phyloP scores from a whole-genome alignment of 2,329 filamentous ascomycete genomes.

The Plenodomus biglobosus region DNA sequence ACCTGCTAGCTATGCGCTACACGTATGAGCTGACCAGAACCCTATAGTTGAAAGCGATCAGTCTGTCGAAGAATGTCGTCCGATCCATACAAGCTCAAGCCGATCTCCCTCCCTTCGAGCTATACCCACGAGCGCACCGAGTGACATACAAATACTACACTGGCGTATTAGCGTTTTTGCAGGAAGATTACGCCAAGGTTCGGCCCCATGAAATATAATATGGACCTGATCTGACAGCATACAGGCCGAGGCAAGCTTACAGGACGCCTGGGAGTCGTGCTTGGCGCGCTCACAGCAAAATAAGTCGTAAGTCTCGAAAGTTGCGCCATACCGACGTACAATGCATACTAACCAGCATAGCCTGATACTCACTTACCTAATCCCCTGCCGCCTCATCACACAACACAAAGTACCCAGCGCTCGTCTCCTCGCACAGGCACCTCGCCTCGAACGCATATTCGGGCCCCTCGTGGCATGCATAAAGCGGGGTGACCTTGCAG shows the following conservation, averaged over 20 bases:
- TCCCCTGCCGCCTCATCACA: constrained; percentile 89
- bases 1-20: neutral
- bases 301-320: constrained; percentile 77
- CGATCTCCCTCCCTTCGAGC: constrained; percentile 77
- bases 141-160: constrained; percentile 97
- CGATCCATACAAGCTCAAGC: constrained; percentile 74
- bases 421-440: constrained; percentile 71
- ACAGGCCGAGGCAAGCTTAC: constrained; percentile 57
- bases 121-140: constrained; percentile 85
- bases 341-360: constrained; percentile 52
- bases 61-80: constrained; percentile 86
- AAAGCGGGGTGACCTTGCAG: constrained; percentile 75
- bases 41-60: constrained; percentile 72
- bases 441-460: constrained; percentile 75
- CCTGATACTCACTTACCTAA: constrained; percentile 89
- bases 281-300: constrained; percentile 72
- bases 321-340: too few relatives aligned
- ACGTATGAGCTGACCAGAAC: constrained; percentile 6
- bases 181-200: constrained; percentile 86
- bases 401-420: constrained; percentile 78
- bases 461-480: constrained; percentile 77
- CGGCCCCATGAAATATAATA: constrained; percentile 8
- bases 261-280: constrained; percentile 79
- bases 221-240: constrained; percentile 18
- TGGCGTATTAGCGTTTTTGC: constrained; percentile 88